Base-by-base conservation (phyloP, 1,139 yeast species). In the Pichia sp. region DNA sequence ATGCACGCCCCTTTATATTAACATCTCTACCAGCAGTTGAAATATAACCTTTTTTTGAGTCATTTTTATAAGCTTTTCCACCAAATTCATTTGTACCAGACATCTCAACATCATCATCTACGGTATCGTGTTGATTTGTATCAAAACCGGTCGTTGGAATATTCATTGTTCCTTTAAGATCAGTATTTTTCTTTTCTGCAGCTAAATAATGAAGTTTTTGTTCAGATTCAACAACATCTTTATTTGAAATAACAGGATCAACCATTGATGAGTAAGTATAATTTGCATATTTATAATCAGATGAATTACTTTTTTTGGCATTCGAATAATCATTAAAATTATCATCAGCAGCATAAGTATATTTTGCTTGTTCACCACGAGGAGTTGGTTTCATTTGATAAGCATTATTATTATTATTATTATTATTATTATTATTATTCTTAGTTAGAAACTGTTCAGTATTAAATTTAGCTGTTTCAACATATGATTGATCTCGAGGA, bases 221-320 rank as follows among this genome's bases (percentile, higher is more conserved):
- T 11, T 48, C 43, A 6, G 51, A 44, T 23, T 37, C 35, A 8
- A 30, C 42, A 24, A 56, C 48, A 20, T 55, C 56, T 7, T 39
- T 40, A 7, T 47, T 43, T 10, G 42, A 33, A 9, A 57, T 35
- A 27, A 53, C 55, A 1, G 60, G 55, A 37, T 57, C 59, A 35
- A 55, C 57, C 54, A 57, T 32, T 2, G 61, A 55, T 11, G 53
- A 29, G 37, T 58, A 54, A 22, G 45, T 46, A 33, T 51, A 45
- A 34, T 57, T 57, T 6, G 51, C 46, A 35, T 38, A 30, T 4
- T 36, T 32, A 39, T 39, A 41, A 8, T 40, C n/a, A 10, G 22
- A 6, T 22, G 25, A 22, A 10, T 11, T 22, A n/a, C 23, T 23
- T 20, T 11, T 32, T 23, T 32, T 10, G 4, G n/a, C 33, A 16